Evolutionary conservation across 148 eudicot genomes (phyloP).

Genomic region (Vaccinium vitisidaea): DNA sequence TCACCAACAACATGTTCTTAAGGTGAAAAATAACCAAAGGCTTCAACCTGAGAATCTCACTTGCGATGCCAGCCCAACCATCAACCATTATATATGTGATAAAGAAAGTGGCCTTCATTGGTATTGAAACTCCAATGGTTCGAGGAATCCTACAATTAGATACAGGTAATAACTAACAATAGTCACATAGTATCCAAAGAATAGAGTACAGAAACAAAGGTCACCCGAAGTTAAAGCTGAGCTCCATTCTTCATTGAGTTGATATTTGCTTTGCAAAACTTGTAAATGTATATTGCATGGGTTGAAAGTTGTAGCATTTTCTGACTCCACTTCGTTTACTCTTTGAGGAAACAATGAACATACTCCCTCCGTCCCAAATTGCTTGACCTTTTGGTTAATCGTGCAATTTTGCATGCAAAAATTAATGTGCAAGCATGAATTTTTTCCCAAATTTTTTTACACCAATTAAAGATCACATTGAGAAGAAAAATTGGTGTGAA

Average conservation of each 20-base stretch:
- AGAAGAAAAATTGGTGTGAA: too few species aligned
- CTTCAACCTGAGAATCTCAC: conserved; percentile 86
- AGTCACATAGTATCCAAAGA: not conserved
- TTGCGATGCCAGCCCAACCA: conserved; percentile 95
- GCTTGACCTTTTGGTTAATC: too few species aligned
- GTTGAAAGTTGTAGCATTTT: not conserved
- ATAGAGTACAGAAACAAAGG: not conserved
- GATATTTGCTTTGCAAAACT: not conserved
- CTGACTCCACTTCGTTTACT: not conserved
- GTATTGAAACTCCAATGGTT: conserved; percentile 89
- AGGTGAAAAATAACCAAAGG: conserved; percentile 76
- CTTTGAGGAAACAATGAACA: not conserved
- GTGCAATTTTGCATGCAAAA: too few species aligned
- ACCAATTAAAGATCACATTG: too few species aligned
- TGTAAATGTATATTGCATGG: not conserved
- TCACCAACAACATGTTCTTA: conserved; percentile 92
- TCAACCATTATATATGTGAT: conserved; percentile 97
- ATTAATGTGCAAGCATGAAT: too few species aligned
- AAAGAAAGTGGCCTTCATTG: conserved; percentile 98
- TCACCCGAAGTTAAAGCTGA: not conserved
- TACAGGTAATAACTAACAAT: not conserved
- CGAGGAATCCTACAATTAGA: conserved; percentile 64
- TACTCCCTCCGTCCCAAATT: too few species aligned
- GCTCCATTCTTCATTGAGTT: conserved; percentile 6
- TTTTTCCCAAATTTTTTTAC: too few species aligned